Evolutionary conservation across 1,139 yeast species (phyloP), one percentile per base, ranked within the genome.

Genomic region (Sugiyamaella grinbergsii): DNA sequence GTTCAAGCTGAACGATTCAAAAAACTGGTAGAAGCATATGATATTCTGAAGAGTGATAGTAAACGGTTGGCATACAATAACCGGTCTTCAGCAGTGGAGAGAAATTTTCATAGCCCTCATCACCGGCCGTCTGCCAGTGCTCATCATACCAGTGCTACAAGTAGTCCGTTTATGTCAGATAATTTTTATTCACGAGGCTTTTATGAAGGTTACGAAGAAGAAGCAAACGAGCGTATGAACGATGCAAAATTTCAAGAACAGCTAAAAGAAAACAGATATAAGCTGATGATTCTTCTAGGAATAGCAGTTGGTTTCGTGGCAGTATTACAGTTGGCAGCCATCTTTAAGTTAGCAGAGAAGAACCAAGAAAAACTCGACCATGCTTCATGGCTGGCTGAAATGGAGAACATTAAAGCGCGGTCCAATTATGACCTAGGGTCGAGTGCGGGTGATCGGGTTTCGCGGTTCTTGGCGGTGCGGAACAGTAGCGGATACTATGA

Each of bases 11-110:
- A 73, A 13, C 70, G 96, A 52, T 91, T 89, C 67, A 87, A 85
- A 61, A 72, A 77, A 56, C 70, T 90, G 4, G 82, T 84, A 33
- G 78, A 80, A 23, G 96, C 96, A 0, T 91, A 93, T 65, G 80
- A 80, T 11, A 71, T 88, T 11, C 69, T 91, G 43, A 79, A 77
- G 54, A 83, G 84, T 62, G 82, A 88, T 0, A 62, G 71, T 11
- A 68, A 71, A 55, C 71, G 74, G 48, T 60, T 71, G 13, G 61
- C 73, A 41, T 79, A 76, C 63, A 80, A 80, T 62, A 57, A 33
- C 22, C 40, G 36, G 19, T 36, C 23, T 16, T 23, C 47, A 15
- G 41, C 47, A n/a, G 37, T 16, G 20, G 37, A 32, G 7, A 20
- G 42, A 34, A 19, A n/a, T 15, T 13, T 22, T 13, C 44, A 37